These are phyloP conservation scores for Cladosporium sp. DNA, from an alignment of 2,329 filamentous ascomycete species.

Conservation along the genomic window DNA sequence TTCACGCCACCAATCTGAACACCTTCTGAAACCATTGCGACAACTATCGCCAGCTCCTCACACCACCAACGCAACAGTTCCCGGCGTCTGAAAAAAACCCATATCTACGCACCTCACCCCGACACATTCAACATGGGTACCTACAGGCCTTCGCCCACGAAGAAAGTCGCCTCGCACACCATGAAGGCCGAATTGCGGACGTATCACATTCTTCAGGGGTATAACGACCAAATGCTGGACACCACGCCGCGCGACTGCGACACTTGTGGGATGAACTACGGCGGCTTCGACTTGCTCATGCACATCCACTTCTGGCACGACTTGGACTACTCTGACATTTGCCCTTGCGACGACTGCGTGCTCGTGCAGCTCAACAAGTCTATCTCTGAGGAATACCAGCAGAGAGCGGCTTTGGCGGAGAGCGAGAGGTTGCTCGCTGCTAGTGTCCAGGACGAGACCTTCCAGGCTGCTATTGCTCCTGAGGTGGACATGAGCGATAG, in stretches of 20 bases:
- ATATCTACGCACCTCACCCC: neutral
- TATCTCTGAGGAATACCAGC: neutral
- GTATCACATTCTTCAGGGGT: neutral
- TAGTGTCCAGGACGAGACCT: neutral
- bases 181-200: neutral
- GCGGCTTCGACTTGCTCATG: constrained; percentile 9
- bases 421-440: neutral
- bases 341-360: constrained; percentile 2
- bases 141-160: neutral
- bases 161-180: neutral
- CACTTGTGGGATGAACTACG: neutral
- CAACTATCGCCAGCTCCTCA: neutral
- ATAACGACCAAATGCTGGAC: neutral
- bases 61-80: neutral
- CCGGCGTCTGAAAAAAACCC: neutral
- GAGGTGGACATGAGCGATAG: neutral
- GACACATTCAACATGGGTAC: neutral
- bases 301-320: constrained; percentile 4
- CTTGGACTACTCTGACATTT: neutral
- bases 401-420: neutral
- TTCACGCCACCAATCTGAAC: neutral
- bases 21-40: neutral
- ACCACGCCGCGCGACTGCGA: neutral
- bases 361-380: neutral
- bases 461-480: neutral